These are phyloP conservation scores for Camelina sativa DNA, from an alignment of 345 rosid species.

Conservation along the genomic window DNA sequence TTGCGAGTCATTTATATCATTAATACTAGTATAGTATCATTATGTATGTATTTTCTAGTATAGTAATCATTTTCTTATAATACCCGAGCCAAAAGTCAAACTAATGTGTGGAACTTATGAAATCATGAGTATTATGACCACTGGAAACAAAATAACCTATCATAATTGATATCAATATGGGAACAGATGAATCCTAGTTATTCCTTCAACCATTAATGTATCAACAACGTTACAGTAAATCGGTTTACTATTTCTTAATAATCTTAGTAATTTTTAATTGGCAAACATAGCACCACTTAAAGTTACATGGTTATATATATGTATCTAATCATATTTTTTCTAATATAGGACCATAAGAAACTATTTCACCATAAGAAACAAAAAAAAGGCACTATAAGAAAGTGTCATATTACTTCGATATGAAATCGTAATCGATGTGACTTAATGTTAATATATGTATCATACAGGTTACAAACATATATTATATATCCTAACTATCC, in stretches of 20 bases:
- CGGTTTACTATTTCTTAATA: neutral
- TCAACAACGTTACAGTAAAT: neutral
- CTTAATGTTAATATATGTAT: constrained; percentile 4
- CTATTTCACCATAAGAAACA: too few relatives aligned
- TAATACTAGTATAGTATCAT: too few relatives aligned
- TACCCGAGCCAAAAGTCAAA: too few relatives aligned
- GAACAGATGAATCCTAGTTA: neutral
- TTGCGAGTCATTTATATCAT: neutral
- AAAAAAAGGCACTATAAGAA: neutral
- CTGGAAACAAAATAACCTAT: too few relatives aligned
- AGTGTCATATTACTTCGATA: neutral
- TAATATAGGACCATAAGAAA: neutral
- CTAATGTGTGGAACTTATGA: too few relatives aligned
- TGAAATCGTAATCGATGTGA: constrained; percentile 19
- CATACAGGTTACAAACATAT: neutral
- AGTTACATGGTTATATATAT: too few relatives aligned
- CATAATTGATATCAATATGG: too few relatives aligned
- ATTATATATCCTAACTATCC: neutral
- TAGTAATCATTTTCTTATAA: too few relatives aligned
- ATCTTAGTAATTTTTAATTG: neutral
- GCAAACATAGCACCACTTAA: neutral
- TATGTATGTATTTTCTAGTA: too few relatives aligned
- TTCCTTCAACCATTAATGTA: too few relatives aligned
- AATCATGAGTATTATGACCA: too few relatives aligned
- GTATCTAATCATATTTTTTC: neutral